phyloP scores from a whole-genome alignment of 2,329 filamentous ascomycete genomes.

The Trichoderma polysporum region DNA sequence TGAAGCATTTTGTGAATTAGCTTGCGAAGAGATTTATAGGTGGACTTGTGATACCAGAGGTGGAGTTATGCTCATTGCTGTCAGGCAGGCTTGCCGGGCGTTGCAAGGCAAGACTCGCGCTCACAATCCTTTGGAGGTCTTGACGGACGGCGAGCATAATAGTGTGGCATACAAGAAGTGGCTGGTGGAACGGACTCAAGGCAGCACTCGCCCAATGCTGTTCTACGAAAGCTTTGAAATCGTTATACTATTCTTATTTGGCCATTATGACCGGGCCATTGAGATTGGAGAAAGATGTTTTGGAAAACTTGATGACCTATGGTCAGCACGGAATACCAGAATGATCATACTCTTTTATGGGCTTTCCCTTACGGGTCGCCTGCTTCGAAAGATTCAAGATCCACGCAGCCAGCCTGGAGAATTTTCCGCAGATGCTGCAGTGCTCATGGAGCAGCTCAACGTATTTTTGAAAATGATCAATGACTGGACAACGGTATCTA shows the following conservation, averaged over 20 bases:
- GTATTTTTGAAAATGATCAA: slow-evolving; percentile 60
- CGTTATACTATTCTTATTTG: slow-evolving; percentile 61
- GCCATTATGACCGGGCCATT: slow-evolving; percentile 59
- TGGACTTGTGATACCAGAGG: slow-evolving; percentile 72
- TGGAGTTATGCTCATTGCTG: slow-evolving; percentile 65
- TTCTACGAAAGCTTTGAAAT: slow-evolving; percentile 69
- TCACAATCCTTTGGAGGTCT: slow-evolving; percentile 52
- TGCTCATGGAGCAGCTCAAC: slow-evolving; percentile 54
- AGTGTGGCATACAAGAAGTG: slow-evolving; percentile 59
- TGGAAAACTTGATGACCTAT: slow-evolving; percentile 49
- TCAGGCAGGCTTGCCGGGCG: slow-evolving; percentile 66
- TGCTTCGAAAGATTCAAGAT: slow-evolving; percentile 51
- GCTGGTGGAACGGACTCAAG: slow-evolving; percentile 51
- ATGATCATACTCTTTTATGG: slow-evolving; percentile 61
- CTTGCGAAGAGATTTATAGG: slow-evolving; percentile 70
- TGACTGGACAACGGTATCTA: slow-evolving; percentile 61
- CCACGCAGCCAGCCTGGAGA: slow-evolving; percentile 45
- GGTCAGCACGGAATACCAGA: slow-evolving; percentile 60
- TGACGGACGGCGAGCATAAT: slow-evolving; percentile 68
- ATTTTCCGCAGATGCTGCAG: slow-evolving; percentile 43
- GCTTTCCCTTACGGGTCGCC: slow-evolving; percentile 52
- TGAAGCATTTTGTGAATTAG: slow-evolving; percentile 68
- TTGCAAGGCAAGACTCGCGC: slow-evolving; percentile 70
- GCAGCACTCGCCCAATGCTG: slow-evolving; percentile 62
- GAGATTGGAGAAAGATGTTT: slow-evolving; percentile 55